phyloP scores from a whole-genome alignment of 2,329 filamentous ascomycete genomes.

The Knoxdaviesia capensis region DNA sequence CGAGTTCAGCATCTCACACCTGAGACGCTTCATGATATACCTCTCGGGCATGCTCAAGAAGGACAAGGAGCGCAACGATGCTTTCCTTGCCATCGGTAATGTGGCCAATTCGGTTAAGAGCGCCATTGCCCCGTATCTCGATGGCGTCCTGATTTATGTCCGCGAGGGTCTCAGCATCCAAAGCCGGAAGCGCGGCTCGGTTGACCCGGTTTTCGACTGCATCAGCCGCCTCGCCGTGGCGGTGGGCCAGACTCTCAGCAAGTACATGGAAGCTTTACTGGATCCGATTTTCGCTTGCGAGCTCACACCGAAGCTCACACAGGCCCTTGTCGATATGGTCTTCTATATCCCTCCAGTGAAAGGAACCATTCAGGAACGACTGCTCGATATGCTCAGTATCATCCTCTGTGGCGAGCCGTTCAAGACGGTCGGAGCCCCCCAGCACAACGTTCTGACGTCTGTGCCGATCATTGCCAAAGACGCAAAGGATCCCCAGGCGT shows the following conservation, averaged over 20 bases:
- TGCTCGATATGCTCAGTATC: constrained; percentile 86
- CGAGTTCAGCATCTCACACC: constrained; percentile 70
- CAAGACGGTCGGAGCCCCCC: constrained; percentile 76
- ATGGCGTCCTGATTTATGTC: constrained; percentile 84
- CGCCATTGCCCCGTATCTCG: constrained; percentile 83
- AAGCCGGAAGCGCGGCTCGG: constrained; percentile 42
- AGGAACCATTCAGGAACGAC: constrained; percentile 75
- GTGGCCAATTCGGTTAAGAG: constrained; percentile 93
- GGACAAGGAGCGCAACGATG: constrained; percentile 82
- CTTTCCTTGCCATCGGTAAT: constrained; percentile 88
- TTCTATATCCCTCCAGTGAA: constrained; percentile 96
- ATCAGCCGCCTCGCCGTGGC: constrained; percentile 92
- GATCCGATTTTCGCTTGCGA: constrained; percentile 96
- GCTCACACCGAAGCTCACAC: constrained; percentile 78
- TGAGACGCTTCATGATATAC: constrained; percentile 95
- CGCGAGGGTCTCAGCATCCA: constrained; percentile 74
- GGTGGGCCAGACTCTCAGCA: constrained; percentile 89
- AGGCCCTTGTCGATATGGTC: constrained; percentile 94
- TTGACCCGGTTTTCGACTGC: constrained; percentile 82
- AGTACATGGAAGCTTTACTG: constrained; percentile 90
- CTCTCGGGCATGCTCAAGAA: constrained; percentile 85
- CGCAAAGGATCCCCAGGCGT: constrained; percentile 62
- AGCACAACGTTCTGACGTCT: constrained; percentile 57
- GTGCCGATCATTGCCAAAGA: constrained; percentile 76
- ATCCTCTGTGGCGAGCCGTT: constrained; percentile 87